Conservation (phyloP, 495 filamentous ascomycete genomes). For the Aspergillus cavernicola region DNA sequence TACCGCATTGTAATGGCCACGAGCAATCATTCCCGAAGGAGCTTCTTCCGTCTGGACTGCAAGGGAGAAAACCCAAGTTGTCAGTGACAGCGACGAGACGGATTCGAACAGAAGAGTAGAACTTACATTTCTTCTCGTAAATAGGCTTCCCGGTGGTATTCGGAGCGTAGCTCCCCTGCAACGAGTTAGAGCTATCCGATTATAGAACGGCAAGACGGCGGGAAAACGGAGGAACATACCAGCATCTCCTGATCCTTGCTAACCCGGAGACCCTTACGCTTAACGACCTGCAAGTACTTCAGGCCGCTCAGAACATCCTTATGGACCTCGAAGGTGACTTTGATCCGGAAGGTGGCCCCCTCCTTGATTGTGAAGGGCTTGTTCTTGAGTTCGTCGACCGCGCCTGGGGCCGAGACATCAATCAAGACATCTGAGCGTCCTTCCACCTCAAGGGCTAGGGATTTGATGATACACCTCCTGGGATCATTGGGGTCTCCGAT, state of each 20-base stretch:
- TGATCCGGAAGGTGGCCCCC: slow-evolving; percentile 87
- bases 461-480: slow-evolving; percentile 82
- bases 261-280: slow-evolving; percentile 76
- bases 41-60: slow-evolving; percentile 85
- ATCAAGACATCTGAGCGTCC: slow-evolving; percentile 82
- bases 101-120: neutral
- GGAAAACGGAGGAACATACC: slow-evolving; percentile 47
- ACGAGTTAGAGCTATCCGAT: neutral
- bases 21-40: slow-evolving; percentile 79
- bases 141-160: slow-evolving; percentile 77
- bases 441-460: slow-evolving; percentile 75
- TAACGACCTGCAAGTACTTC: slow-evolving; percentile 91
- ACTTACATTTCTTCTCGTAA: slow-evolving; percentile 88
- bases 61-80: neutral
- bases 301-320: slow-evolving; percentile 90
- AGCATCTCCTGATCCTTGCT: slow-evolving; percentile 97
- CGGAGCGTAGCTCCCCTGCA: slow-evolving; percentile 79
- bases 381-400: slow-evolving; percentile 68
- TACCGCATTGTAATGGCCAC: slow-evolving; percentile 79
- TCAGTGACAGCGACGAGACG: neutral
- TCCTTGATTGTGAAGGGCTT: slow-evolving; percentile 98
- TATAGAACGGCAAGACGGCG: neutral
- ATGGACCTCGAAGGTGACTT: slow-evolving; percentile 87
- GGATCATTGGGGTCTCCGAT: slow-evolving; percentile 69
- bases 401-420: slow-evolving; percentile 63